These are phyloP conservation scores for Xylariaceae sp. DNA, from an alignment of 2,329 filamentous ascomycete genomes.

Conservation along the genomic window DNA sequence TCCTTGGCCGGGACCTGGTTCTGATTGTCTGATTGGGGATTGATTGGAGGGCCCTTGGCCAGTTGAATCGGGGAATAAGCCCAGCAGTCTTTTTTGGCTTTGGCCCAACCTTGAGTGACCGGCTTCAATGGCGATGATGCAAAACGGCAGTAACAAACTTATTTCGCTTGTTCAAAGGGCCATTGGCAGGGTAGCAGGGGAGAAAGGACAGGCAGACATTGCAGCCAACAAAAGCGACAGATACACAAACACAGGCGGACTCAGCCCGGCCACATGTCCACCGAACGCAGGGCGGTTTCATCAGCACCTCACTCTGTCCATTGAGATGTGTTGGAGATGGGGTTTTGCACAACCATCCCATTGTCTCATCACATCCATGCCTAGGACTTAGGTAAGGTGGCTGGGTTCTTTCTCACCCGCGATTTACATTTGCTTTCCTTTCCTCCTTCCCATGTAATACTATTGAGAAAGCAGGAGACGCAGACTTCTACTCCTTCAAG, in stretches of 20 bases:
- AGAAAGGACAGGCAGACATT: conserved; percentile 10
- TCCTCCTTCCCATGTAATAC: conserved; percentile 2
- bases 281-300: conserved; percentile 15
- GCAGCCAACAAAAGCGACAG: conserved; percentile 12
- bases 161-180: no score
- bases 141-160: no score
- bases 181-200: conserved; percentile 5
- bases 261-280: conserved; percentile 15
- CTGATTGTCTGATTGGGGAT: conserved; percentile 22
- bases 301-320: no score
- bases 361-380: no score
- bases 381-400: no score
- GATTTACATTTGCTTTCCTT: conserved; percentile 3
- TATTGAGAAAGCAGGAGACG: conserved; percentile 1
- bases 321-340: conserved; percentile 6
- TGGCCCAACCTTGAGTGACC: no score
- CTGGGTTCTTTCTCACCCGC: conserved; percentile 9
- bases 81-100: no score
- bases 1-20: conserved; percentile 16
- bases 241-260: conserved; percentile 8
- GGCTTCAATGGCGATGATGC: no score
- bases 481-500: not conserved
- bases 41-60: conserved; percentile 27
- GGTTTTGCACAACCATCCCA: conserved; percentile 18
- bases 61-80: conserved; percentile 19